Base-by-base conservation (phyloP, 1,284 basidiomycete species). In the Pisolithus thermaeus region DNA sequence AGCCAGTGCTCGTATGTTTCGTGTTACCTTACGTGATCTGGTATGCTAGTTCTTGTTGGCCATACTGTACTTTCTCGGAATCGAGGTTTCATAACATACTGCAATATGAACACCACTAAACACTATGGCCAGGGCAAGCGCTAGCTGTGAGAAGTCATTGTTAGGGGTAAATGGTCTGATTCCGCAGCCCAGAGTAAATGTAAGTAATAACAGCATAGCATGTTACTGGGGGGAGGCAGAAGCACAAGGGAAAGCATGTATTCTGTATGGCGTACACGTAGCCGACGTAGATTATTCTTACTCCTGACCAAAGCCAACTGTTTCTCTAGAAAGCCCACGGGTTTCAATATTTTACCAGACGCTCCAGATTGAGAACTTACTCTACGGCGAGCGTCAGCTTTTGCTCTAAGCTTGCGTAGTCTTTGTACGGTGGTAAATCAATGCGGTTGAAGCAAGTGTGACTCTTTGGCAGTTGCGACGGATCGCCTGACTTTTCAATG, bases 401-500 rank as follows among this genome's bases (percentile, higher is more conserved):
- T 36, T 91, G 83, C 67, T 93, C 89, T 59, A 93, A 69, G 58
- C 81, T 87, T 49, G 86, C 86, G 64, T 88, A 91, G 60, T 86
- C 83, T 63, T 88, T 89, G 63, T 94, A 94, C 7, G 88, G 85
- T 12, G 92, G 92, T 50, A 94, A 69, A 68, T 94, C 92, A 52
- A 90, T 85, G 43, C 87, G 77, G 65, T 92, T 91, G 76, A 92
- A 91, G 69, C 91, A 92, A 1, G 91, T 92, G 63, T 86, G 83
- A 65, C 81, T 84, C 78, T 91, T 92, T 0, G 90, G 91, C 58
- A 93, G 68, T 63, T 90, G 87, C n/a, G 82, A 84, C 20, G 89
- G 83, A 63, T 93, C 89, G 25, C 90, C 90, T 28, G 85, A 87
- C 70, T 92, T 94, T 68, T 94, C 91, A 58, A 94, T 92, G 3